Base-by-base conservation (phyloP, 192 early-diverging fungal genomes). In the Gamsiella multidivaricata region DNA sequence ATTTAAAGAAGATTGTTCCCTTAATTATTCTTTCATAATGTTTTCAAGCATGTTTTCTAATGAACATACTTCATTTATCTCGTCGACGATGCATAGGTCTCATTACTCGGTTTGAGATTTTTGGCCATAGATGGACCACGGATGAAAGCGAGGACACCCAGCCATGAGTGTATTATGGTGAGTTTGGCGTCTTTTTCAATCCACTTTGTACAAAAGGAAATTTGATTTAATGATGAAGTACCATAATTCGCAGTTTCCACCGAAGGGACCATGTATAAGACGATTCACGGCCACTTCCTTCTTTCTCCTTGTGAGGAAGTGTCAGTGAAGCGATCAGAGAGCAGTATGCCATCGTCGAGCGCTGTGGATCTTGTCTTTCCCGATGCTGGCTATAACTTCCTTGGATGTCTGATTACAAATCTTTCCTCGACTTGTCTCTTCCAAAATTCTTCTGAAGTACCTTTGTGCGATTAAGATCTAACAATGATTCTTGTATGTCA, bases 261-360 rank as follows among this genome's bases (percentile, higher is more conserved):
- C 74, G 39, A 64, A 78, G 69, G 74, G 74, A 78, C 74, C 39
- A 69, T 78, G 74, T 78, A 58, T 42, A 78, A 78, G 74, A 69
- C 47, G 39, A 17, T 69, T 47, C 61, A 63, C 32, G 29, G 58
- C 61, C 54, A 28, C 59, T 78, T 62, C 65, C 52, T 14, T 76
- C 45, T 59, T 26, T 36, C 53, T 61, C 28, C 4, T 18, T 46
- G 45, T 18, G 8, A 18, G 6, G 17, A 29, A 54, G 45, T 78
- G 43, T 69, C 12, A 76, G 65, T 46, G 74, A 69, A 78, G 74
- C 74, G 74, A 78, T 78, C 65, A 78, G 74, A 78, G 74, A 78
- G 74, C 74, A 64, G 53, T 78, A 69, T 78, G 74, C 74, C 74
- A 78, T 78, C 74, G 74, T 78, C 74, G 74, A 59, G 74, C 58